Evolutionary conservation across 495 filamentous ascomycete species (phyloP).

Genomic region (Cercophora scortea): DNA sequence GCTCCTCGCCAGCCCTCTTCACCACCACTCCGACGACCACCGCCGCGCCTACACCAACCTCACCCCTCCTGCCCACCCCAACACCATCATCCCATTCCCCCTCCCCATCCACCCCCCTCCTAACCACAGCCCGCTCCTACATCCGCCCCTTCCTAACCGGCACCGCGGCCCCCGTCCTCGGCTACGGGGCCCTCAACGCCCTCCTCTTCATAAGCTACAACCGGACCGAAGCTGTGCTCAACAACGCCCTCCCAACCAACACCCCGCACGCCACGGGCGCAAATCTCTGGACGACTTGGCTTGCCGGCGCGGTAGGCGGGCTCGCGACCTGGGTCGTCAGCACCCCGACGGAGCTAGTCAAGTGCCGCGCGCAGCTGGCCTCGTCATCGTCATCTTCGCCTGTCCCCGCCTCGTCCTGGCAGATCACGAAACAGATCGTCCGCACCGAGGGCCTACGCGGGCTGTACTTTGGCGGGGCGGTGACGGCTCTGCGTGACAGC

Average conservation of each 20-base stretch:
- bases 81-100: conserved; percentile 49
- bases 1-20: background rate
- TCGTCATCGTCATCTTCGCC: background rate
- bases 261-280: conserved; percentile 7
- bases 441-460: conserved; percentile 56
- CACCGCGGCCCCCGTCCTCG: conserved; percentile 70
- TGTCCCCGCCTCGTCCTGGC: conserved; percentile 42
- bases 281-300: conserved; percentile 53
- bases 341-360: conserved; percentile 80
- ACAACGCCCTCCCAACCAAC: conserved; percentile 13
- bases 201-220: conserved; percentile 83
- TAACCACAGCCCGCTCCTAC: conserved; percentile 19
- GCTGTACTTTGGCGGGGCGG: conserved; percentile 66
- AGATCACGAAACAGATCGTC: conserved; percentile 53
- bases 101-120: background rate
- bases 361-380: conserved; percentile 64
- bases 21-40: conserved; percentile 46
- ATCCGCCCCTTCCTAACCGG: conserved; percentile 43
- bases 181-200: conserved; percentile 84
- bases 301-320: conserved; percentile 69
- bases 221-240: conserved; percentile 54
- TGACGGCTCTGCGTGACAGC: conserved; percentile 74
- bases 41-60: conserved; percentile 72
- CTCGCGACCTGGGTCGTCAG: conserved; percentile 74
- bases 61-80: conserved; percentile 30